Base-by-base conservation (phyloP, 2,329 filamentous ascomycete species). In the Botryosphaeria dothidea region DNA sequence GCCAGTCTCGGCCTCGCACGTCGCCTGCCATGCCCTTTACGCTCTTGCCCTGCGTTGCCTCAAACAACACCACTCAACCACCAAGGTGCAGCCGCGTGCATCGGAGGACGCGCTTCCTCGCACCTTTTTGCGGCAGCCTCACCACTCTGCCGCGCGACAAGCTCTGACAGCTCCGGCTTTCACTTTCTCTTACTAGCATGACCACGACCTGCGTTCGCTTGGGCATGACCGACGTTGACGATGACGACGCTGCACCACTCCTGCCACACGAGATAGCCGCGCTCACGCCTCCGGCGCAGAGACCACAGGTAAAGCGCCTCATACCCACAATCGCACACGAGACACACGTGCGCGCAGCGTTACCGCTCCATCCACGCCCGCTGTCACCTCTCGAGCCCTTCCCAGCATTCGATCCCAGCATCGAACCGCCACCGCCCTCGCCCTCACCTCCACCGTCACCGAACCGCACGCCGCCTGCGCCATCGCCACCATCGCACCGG, bases 251-350 rank as follows among this genome's bases (percentile, higher is more conserved):
- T 21, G 45, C 48, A 17, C 54, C 54, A 21, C 38, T 58, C 17
- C 54, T 58, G 8, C 54, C 54, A 36, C 54, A 58, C 41, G 54
- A 58, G n/a, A 43, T 58, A 43, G 19, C 36, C 38, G 23, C 54
- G 15, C 9, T 6, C 38, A 43, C 15, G 34, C 54, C 38, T 17
- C 54, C 38, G n/a, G 13, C 41, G n/a, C 29, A 34, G 31, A 23
- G 17, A 34, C 54, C 36, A 5, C 54, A 27, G 15, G 3, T 13
- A 15, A 58, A 45, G 54, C 36, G 4, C 17, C 54, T 27, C 36
- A 15, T 8, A 8, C 36, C 2, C 23, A 34, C 9, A 3, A 19
- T 29, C 23, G 29, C 23, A 29, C 2, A 17, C 38, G 15, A 19
- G 19, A n/a, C n/a, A 21, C 34, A 0, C 15, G 21, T 34, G 34